A percentile compares a stretch with the other conserved stretches of the same genome.
Conservation (phyloP, 139 green algal species). For the Desmodesmus armatus region DNA sequence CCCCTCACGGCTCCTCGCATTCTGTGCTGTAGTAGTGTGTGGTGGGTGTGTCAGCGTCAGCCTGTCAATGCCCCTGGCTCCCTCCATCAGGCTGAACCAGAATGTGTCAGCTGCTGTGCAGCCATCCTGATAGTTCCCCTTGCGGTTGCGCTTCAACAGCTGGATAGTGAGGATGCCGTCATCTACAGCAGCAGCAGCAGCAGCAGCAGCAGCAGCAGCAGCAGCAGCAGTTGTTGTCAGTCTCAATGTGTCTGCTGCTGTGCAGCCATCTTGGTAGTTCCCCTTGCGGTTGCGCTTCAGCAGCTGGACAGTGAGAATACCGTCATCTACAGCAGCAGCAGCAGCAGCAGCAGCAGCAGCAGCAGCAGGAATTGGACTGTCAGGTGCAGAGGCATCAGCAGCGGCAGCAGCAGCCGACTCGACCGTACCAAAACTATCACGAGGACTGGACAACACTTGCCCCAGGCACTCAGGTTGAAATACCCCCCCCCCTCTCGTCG, state of each 20-base stretch:
- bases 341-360: not conserved
- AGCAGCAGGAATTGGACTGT: not conserved
- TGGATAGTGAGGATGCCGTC: constrained; percentile 81
- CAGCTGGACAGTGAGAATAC: constrained; percentile 81
- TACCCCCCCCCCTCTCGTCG: no score
- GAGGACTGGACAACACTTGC: no score
- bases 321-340: constrained; percentile 49
- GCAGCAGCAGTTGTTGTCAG: not conserved
- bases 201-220: not conserved
- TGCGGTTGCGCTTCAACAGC: constrained; percentile 85
- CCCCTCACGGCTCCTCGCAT: not conserved
- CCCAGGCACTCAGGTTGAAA: no score
- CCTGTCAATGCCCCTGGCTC: constrained; percentile 31
- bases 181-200: constrained; percentile 41
- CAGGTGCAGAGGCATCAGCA: not conserved
- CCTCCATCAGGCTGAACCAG: constrained; percentile 66
- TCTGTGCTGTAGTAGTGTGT: constrained; percentile 30
- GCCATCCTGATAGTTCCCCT: constrained; percentile 80
- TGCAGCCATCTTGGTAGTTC: constrained; percentile 78
- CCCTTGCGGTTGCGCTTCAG: constrained; percentile 85
- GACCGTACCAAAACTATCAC: no score
- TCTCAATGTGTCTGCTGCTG: constrained; percentile 77
- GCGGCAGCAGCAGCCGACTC: not conserved
- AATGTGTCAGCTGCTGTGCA: constrained; percentile 82
- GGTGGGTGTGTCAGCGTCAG: constrained; percentile 49